Evolutionary conservation across 2,329 filamentous ascomycete species (phyloP).

Genomic region (Beauveria sp.): DNA sequence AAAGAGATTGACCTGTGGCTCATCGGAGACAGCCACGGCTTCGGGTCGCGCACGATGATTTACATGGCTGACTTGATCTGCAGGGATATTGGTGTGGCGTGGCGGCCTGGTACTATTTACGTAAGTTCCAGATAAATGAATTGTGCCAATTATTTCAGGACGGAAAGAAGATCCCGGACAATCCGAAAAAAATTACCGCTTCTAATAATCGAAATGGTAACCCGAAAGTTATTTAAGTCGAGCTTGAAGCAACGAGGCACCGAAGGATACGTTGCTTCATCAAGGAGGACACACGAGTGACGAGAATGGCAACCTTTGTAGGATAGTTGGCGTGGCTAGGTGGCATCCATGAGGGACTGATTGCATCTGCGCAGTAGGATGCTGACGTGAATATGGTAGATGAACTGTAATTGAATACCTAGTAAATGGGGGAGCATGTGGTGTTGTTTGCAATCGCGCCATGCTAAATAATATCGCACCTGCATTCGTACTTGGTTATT

Average conservation of each 20-base stretch:
- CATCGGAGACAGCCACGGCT: neutral
- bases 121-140: too few relatives aligned
- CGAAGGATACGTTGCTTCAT: neutral
- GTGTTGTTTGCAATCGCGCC: too few relatives aligned
- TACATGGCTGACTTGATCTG: neutral
- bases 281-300: neutral
- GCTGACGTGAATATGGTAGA: too few relatives aligned
- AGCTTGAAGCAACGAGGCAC: neutral
- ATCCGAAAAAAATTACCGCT: too few relatives aligned
- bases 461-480: neutral
- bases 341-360: neutral
- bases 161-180: neutral
- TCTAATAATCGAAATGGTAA: too few relatives aligned
- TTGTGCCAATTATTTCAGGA: neutral
- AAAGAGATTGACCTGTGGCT: neutral
- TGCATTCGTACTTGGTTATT: neutral
- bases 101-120: neutral
- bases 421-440: too few relatives aligned
- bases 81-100: neutral
- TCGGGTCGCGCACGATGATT: neutral
- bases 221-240: neutral
- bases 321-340: too few relatives aligned
- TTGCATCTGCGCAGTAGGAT: neutral
- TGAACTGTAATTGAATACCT: too few relatives aligned
- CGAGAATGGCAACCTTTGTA: neutral